Conservation (phyloP, 768 basidiomycete species). For the Amanita muscaria region DNA sequence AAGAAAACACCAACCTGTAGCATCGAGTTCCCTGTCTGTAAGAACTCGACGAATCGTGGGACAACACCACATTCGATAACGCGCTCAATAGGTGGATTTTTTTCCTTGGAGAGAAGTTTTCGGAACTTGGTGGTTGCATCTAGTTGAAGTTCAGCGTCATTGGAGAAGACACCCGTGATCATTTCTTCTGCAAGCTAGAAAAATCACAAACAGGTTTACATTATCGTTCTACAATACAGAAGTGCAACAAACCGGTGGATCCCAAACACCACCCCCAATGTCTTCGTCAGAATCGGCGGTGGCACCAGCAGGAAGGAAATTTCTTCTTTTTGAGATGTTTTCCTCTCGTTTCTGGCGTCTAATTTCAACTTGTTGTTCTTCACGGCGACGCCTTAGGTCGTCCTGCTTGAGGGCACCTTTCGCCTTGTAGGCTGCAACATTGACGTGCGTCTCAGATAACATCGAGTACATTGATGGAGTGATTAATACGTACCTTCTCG, state of each 20-base stretch:
- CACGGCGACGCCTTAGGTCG: slow-evolving; percentile 91
- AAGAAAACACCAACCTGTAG: slow-evolving; percentile 52
- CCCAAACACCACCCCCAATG: slow-evolving; percentile 58
- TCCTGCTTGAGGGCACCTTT: slow-evolving; percentile 86
- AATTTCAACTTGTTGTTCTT: slow-evolving; percentile 99
- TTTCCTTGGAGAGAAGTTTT: slow-evolving; percentile 97
- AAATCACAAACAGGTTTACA: slow-evolving; percentile 11
- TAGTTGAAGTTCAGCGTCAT: slow-evolving; percentile 84
- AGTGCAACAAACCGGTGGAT: slow-evolving; percentile 55
- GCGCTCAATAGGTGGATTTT: slow-evolving; percentile 97
- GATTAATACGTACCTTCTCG: slow-evolving; percentile 48
- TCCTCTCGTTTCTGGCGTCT: slow-evolving; percentile 97
- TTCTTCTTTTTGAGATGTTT: slow-evolving; percentile 95
- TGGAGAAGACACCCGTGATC: slow-evolving; percentile 88
- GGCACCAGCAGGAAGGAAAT: slow-evolving; percentile 65
- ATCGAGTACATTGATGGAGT: slow-evolving; percentile 18
- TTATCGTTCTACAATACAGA: slow-evolving; percentile 9
- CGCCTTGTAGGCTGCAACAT: slow-evolving; percentile 72
- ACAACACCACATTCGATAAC: slow-evolving; percentile 98
- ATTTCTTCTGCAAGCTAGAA: slow-evolving; percentile 79
- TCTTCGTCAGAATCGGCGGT: slow-evolving; percentile 90
- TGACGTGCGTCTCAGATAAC: slow-evolving; percentile 30
- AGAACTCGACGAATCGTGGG: slow-evolving; percentile 93
- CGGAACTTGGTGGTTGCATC: slow-evolving; percentile 98
- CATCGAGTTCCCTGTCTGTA: slow-evolving; percentile 73